phyloP scores from a whole-genome alignment of 371 early-diverging fungal genomes.

The Capillidium heterosporum region DNA sequence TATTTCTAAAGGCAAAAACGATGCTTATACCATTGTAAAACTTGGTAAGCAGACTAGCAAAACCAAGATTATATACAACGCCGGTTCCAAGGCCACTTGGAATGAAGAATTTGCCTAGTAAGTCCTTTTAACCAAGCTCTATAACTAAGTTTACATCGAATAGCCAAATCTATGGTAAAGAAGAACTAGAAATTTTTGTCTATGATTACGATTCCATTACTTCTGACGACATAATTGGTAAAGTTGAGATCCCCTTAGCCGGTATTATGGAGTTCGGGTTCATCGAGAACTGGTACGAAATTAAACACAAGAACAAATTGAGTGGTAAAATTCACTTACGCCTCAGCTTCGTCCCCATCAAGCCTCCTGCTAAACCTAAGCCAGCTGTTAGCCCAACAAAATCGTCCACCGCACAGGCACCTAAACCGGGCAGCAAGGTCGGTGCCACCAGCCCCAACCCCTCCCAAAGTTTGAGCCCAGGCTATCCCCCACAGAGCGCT shows the following conservation, averaged over 20 bases:
- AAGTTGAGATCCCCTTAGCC: not conserved
- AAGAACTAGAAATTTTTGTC: not conserved
- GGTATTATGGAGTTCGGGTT: not conserved
- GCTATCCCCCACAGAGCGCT: not conserved
- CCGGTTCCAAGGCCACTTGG: slow-evolving; percentile 1
- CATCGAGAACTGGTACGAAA: not conserved
- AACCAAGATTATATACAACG: not conserved
- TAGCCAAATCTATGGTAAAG: not conserved
- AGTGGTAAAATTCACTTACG: not conserved
- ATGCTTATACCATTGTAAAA: not conserved
- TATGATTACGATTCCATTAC: slow-evolving; percentile 1
- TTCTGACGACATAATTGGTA: not conserved
- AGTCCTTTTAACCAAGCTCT: not conserved
- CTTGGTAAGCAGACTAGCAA: not conserved
- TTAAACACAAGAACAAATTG: not conserved
- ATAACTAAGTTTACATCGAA: not conserved
- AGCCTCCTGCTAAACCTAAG: not conserved
- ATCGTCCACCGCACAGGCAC: not conserved
- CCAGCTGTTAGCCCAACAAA: not conserved
- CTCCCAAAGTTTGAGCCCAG: not conserved
- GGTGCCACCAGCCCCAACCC: not conserved
- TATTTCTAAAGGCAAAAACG: not conserved
- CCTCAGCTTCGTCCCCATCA: not conserved
- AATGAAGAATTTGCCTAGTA: not conserved
- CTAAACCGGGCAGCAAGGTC: not conserved